Conservation (phyloP, 352 stramenopile genomes). For the Pilasporangium apinafurcum region DNA sequence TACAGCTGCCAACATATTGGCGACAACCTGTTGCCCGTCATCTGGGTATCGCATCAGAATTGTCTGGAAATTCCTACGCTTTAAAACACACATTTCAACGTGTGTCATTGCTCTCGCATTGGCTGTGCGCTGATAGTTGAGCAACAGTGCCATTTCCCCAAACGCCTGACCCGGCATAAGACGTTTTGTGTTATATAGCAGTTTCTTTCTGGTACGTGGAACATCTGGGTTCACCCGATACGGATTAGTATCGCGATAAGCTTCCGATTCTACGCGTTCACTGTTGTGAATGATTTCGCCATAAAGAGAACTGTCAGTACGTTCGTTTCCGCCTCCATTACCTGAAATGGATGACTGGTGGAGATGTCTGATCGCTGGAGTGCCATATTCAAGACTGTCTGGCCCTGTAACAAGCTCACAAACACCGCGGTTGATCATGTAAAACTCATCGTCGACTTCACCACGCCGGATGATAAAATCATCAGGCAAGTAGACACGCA, state of each 20-base stretch:
- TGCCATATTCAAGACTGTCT: constrained; percentile 13
- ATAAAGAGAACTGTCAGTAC: not conserved
- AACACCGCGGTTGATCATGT: constrained; percentile 54
- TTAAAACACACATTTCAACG: constrained; percentile 34
- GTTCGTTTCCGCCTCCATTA: too few species aligned
- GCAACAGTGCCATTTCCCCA: constrained; percentile 40
- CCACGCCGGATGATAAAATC: constrained; percentile 51
- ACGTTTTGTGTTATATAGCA: not conserved
- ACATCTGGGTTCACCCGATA: not conserved
- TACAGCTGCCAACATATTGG: constrained; percentile 11
- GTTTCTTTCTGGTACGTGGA: not conserved
- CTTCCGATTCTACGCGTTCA: not conserved
- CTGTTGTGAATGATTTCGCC: not conserved
- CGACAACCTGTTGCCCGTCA: constrained; percentile 16
- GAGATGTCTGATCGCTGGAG: constrained; percentile 1
- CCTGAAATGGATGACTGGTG: too few species aligned
- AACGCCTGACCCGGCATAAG: constrained; percentile 22
- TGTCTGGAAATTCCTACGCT: constrained; percentile 15
- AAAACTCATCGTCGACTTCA: constrained; percentile 46
- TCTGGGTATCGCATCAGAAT: constrained; percentile 20
- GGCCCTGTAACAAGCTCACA: constrained; percentile 21
- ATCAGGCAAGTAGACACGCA: constrained; percentile 51
- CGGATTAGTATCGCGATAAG: not conserved
- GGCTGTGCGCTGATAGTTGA: constrained; percentile 33
- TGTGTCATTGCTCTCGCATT: constrained; percentile 22